Evolutionary conservation across 2,329 filamentous ascomycete genomes (phyloP), one percentile per base, ranked within the genome.

Genomic region (Fusarium sp.): DNA sequence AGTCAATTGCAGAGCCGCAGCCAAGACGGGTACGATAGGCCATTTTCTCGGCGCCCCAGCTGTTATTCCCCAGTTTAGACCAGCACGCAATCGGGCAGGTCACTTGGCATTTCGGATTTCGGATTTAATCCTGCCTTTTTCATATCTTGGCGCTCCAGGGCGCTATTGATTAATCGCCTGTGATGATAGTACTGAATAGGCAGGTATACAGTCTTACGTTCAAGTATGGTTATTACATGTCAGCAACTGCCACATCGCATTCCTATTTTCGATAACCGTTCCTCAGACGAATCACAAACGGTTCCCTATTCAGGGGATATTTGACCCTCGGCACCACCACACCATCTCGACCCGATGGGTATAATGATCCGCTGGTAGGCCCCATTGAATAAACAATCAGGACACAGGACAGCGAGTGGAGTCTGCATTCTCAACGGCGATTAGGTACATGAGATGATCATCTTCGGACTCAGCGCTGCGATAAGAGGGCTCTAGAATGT

Each of bases 1-100:
- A n/a, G 8, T 35, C 13, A 35, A 44, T 13, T 54, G 65, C 53
- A 63, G 55, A 66, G 63, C 63, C 63, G 55, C 63, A 55, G 33
- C 41, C 33, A 39, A 57, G 39, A 59, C 38, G 26, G 31, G 31
- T 33, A 35, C 15, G 49, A 49, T 58, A 64, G 37, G 59, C 42
- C 50, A 43, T 29, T 49, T 48, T 23, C 38, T 64, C 50, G 50
- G 49, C 37, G 58, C 21, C n/a, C 43, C 11, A 26, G 52, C 13
- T 13, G 7, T 31, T 39, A 41, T 60, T 58, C 35, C 18, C 28
- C 28, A n/a, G 26, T n/a, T 47, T n/a, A 3, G 33, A 16, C n/a
- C n/a, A 63, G 60, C 60, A 64, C 60, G 60, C 59, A 63, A 64
- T 39, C 48, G 7, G 35, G 35, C n/a, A 29, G 13, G 23, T 21